Conservation (phyloP, 805 yeast genomes). For the Saccharomycopsis sp. region DNA sequence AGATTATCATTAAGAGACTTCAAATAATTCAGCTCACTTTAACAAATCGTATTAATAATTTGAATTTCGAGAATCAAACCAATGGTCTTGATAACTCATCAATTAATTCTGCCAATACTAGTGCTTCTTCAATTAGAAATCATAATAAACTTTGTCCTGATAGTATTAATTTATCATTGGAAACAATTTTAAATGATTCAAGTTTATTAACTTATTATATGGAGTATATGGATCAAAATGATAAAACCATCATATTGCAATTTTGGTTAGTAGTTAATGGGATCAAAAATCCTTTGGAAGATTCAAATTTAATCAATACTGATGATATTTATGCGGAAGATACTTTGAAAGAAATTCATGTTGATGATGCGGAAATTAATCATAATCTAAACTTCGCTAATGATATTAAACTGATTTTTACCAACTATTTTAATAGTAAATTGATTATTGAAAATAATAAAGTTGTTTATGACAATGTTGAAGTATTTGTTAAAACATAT, state of each 20-base stretch:
- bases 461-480: conserved; percentile 16
- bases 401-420: conserved; percentile 15
- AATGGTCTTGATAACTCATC: conserved; percentile 8
- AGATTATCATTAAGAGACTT: conserved; percentile 16
- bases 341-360: conserved; percentile 8
- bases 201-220: conserved; percentile 37
- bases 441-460: conserved; percentile 16
- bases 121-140: background rate
- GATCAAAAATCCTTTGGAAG: conserved; percentile 65
- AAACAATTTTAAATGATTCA: conserved; percentile 38
- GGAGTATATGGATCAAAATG: conserved; percentile 45
- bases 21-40: conserved; percentile 16
- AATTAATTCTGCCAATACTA: background rate
- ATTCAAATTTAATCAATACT: conserved; percentile 10
- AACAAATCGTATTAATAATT: conserved; percentile 11
- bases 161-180: conserved; percentile 23
- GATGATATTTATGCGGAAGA: conserved; percentile 18
- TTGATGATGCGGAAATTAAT: conserved; percentile 8
- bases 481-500: conserved; percentile 12
- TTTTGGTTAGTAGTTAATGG: conserved; percentile 61
- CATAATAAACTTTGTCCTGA: background rate
- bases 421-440: conserved; percentile 14
- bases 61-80: conserved; percentile 11
- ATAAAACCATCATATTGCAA: conserved; percentile 37
- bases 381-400: conserved; percentile 12